Base-by-base conservation (phyloP, 345 rosid species). In the Geranium brycei region DNA sequence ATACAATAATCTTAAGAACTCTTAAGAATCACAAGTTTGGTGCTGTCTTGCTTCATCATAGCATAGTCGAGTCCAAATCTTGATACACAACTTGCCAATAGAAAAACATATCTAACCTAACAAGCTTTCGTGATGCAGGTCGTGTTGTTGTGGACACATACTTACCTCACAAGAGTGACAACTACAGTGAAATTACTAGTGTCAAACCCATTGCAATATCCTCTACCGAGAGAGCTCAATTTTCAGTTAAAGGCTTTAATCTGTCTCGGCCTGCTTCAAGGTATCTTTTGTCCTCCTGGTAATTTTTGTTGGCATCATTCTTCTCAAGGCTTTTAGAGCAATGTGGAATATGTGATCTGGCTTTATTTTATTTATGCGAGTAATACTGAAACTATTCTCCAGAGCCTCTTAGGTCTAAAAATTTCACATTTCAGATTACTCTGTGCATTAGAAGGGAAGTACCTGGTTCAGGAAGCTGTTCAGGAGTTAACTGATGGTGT, bases 381-480 rank as follows among this genome's bases (percentile, higher is more conserved):
- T 35, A 35, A 35, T 35, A 35, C 10, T 35, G 41, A 35, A 35
- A 35, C 3, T 57, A 32, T 73, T 16, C 41, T 57, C 7, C 57
- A 51, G 16, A 19, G 38, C 57, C 41, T 61, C 15, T 51, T 60
- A 19, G 19, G 18, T 64, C 59, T 15, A 31, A 17, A 62, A 35
- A 35, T 55, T 65, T 56, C 31, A 30, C 55, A 76, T 69, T 78
- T 16, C 79, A 95, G 99, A 77, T 78, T 95, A 75, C 85, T 88
- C 16, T 91, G 97, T 79, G 91, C 96, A 12, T 83, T 95, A 12
- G 97, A 85, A 79, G 97, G 97, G 69, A 83, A 83, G 51, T 95
- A 88, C 73, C 73, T 91, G 77, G 68, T 76, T 75, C 89, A 91
- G 62, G 93, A 85, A 74, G 69, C 69, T 66, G 60, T 66, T 74